Evolutionary conservation across 106 monocot species (phyloP).

Genomic region (Dendrobium nobile): DNA sequence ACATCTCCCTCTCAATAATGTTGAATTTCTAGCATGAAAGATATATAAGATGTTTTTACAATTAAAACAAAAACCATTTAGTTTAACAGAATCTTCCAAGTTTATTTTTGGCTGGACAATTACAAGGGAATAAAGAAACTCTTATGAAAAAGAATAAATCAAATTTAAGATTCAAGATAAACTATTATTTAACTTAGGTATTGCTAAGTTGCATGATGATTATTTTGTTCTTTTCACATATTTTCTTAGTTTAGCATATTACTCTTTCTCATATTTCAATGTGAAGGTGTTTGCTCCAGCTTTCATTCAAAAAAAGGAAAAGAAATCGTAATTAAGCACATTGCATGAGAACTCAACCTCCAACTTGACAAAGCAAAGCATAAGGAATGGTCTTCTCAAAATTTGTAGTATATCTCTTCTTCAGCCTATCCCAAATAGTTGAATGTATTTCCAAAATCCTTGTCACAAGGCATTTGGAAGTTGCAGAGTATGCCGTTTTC

Average conservation of each 20-base stretch:
- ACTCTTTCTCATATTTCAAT: not conserved
- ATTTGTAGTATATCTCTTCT: slow-evolving; percentile 24
- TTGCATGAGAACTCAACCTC: slow-evolving; percentile 42
- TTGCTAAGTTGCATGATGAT: not conserved
- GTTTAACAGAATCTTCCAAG: not conserved
- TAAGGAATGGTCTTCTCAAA: slow-evolving; percentile 71
- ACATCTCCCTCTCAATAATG: not conserved
- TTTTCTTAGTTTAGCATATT: not conserved
- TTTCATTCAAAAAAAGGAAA: not conserved
- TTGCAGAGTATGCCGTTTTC: slow-evolving; percentile 29
- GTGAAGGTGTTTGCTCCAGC: not conserved
- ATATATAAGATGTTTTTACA: not conserved
- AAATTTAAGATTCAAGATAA: not conserved
- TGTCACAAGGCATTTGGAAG: slow-evolving; percentile 72
- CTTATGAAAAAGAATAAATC: not conserved
- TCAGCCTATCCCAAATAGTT: slow-evolving; percentile 73
- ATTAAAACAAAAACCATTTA: not conserved
- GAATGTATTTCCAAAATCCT: slow-evolving; percentile 63
- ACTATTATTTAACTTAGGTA: not conserved
- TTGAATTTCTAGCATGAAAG: not conserved
- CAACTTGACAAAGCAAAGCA: slow-evolving; percentile 84
- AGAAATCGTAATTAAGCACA: not conserved
- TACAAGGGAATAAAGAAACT: not conserved
- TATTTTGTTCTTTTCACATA: not conserved
- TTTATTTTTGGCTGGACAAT: not conserved